phyloP scores from a whole-genome alignment of 1,139 yeast genomes.

The Taphrina confusa region DNA sequence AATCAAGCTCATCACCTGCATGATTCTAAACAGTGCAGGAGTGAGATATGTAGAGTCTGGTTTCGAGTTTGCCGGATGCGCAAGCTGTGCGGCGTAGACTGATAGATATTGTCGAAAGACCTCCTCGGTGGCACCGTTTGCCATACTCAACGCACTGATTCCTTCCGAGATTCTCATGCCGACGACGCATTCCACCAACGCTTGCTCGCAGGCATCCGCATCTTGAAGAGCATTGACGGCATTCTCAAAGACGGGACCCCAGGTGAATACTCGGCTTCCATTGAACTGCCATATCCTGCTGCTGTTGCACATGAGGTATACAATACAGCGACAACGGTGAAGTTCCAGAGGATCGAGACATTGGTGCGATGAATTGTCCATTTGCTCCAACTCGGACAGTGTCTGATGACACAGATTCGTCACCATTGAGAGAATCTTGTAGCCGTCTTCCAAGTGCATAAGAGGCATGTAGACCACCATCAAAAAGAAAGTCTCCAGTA shows the following conservation, averaged over 20 bases:
- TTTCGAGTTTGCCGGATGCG: not conserved
- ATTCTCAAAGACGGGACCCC: not conserved
- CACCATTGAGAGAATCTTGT: not conserved
- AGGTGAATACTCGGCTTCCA: not conserved
- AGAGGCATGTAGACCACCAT: not conserved
- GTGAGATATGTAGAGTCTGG: not conserved
- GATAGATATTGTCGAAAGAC: slow-evolving; percentile 1
- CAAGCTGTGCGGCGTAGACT: slow-evolving; percentile 7
- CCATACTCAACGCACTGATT: not conserved
- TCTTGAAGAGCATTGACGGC: not conserved
- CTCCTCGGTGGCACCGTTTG: not conserved
- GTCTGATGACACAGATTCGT: slow-evolving; percentile 1
- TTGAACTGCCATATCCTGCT: not conserved
- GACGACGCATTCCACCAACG: not conserved
- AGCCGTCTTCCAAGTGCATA: not conserved
- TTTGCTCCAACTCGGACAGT: not conserved
- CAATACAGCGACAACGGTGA: not conserved
- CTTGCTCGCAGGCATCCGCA: not conserved
- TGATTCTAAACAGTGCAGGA: not conserved
- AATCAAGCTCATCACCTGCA: not conserved
- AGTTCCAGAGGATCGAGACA: slow-evolving; percentile 4
- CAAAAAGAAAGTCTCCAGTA: not conserved
- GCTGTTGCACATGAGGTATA: slow-evolving; percentile 9
- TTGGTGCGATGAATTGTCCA: not conserved
- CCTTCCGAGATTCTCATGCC: slow-evolving; percentile 5